Evolutionary conservation across 2,329 filamentous ascomycete species (phyloP).

Genomic region (Trichoderma endophyticum): DNA sequence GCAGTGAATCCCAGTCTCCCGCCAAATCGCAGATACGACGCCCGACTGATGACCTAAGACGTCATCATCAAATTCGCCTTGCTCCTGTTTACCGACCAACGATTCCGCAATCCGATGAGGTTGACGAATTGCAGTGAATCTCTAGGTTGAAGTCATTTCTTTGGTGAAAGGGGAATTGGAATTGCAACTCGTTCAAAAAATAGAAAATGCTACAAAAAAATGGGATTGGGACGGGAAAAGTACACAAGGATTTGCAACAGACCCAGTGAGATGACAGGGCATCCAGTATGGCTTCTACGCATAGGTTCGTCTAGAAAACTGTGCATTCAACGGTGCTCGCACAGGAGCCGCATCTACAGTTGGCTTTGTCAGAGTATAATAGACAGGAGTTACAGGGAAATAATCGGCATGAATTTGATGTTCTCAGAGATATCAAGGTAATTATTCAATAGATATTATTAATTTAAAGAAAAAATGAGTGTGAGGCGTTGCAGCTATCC

Average conservation of each 20-base stretch:
- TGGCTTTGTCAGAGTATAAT: conserved; percentile 19
- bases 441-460: conserved; percentile 14
- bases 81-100: conserved; percentile 27
- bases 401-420: conserved; percentile 8
- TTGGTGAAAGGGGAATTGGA: neutral
- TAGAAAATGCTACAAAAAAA: neutral
- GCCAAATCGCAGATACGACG: conserved; percentile 13
- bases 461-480: neutral
- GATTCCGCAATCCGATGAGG: conserved; percentile 27
- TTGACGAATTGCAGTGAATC: conserved; percentile 37
- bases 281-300: neutral
- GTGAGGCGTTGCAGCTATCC: neutral
- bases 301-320: conserved; percentile 1
- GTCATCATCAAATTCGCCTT: conserved; percentile 28
- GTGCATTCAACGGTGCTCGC: conserved; percentile 17
- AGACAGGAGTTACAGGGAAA: conserved; percentile 1
- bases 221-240: neutral
- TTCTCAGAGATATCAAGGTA: conserved; percentile 9
- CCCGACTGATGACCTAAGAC: conserved; percentile 22
- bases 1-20: conserved; percentile 6
- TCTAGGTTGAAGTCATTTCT: neutral
- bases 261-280: neutral
- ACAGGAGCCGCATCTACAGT: conserved; percentile 12
- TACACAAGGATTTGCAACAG: neutral
- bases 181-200: neutral